Evolutionary conservation across 2,329 filamentous ascomycete species (phyloP), one percentile per base, ranked within the genome.

Genomic region (Clarireedia paspali): DNA sequence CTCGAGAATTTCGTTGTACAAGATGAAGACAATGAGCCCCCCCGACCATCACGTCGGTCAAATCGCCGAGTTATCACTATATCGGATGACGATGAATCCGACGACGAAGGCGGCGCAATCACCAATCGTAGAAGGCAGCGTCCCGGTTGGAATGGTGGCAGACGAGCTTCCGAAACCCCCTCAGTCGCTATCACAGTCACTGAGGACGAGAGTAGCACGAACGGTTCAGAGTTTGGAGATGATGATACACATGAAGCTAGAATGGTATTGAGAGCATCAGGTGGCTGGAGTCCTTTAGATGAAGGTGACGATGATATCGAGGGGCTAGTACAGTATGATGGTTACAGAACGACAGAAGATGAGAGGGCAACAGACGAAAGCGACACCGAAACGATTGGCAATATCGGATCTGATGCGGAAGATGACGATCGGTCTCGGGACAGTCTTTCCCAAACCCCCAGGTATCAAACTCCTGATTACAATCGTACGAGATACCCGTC

Each of bases 201-300:
- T 27, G 56, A 58, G n/a, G 34, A 59, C 57, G 57, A 57, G 47
- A 24, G 57, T 10, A 55, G 53, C 42, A 14, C 47, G 44, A 64
- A 62, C 42, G 62, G 55, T 38, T 67, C 66, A 15, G 68, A 70
- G 49, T 60, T 50, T 30, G 66, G 62, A n/a, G 64, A 68, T 42
- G 57, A 54, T 23, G 58, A 61, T 57, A 17, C 40, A 45, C 49
- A 30, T 57, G 63, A 67, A 34, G 62, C 62, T 50, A 47, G 53
- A 14, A 53, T 47, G 50, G 40, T 40, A 30, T 36, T 55, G 27
- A 50, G 53, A 20, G 53, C 53, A 38, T 55, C 53, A 50, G 59
- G 60, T 17, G 69, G 69, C 4, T 71, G 68, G 67, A 69, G 67
- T 49, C 67, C 68, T 15, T 58, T 71, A 20, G 63, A 68, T 50